Evolutionary conservation across 805 yeast genomes (phyloP), one percentile per base, ranked within the genome.

Genomic region (Saccharomycopsis sp.): DNA sequence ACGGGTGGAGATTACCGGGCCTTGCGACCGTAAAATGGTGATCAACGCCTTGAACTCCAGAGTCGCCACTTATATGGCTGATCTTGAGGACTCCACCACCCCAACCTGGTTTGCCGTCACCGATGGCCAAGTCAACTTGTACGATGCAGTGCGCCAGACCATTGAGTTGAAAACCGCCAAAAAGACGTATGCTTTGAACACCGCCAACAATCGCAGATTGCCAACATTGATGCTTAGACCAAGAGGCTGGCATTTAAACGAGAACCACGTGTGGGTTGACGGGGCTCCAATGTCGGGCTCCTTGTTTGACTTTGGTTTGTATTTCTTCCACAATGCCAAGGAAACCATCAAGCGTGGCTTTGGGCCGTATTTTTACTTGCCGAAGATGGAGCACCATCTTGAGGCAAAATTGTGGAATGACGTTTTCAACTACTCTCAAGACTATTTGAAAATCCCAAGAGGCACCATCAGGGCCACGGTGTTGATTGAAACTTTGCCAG

Each of bases 331-430:
- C 65, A 78, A 75, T 53, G 85, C 83, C 41, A 61, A 62, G 50
- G 82, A 77, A 60, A 48, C 73, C 31, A 49, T 75, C 49, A 60
- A 59, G 38, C 71, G 66, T 48, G 83, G 84, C 41, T 67, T 66
- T 45, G 85, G 85, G 23, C 85, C 85, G 19, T 77, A 77, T 67
- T 77, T 77, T 57, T 78, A 78, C 62, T 65, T 78, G 50, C 85
- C 86, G 47, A 79, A 79, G 64, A 74, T 78, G 82, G 83, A 79
- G 62, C 80, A 80, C 52, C 83, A 79, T 57, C 67, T 76, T 50
- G 86, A 78, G 62, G 84, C 85, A 40, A 75, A 78, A 48, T 70
- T 78, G 51, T 78, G 86, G 86, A 79, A 78, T 60, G 83, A 77
- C 57, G 69, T 77, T 47, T 78, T 78, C 71, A 71, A 71, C 59